Conservation (phyloP, 805 yeast genomes). For the Candida germanica region DNA sequence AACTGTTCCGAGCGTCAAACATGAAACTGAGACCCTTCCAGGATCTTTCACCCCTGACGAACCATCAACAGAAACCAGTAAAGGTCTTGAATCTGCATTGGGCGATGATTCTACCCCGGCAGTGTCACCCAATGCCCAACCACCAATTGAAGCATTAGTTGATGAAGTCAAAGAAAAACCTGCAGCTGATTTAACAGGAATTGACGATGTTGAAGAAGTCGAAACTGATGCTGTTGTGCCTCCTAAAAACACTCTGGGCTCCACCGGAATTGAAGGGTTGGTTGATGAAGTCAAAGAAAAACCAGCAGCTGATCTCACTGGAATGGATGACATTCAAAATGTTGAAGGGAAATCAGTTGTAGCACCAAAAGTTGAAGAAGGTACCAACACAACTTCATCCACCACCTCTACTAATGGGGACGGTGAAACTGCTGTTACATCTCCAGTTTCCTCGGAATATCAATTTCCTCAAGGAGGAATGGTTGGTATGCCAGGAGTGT, state of each 20-base stretch:
- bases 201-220: conserved; percentile 14
- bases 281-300: conserved; percentile 27
- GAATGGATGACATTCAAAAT: conserved; percentile 19
- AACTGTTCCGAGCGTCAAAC: neutral
- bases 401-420: conserved; percentile 35
- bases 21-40: neutral
- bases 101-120: neutral
- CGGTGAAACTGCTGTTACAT: conserved; percentile 46
- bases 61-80: neutral
- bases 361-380: conserved; percentile 22
- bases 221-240: neutral
- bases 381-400: conserved; percentile 33
- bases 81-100: neutral
- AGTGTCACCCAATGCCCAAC: neutral
- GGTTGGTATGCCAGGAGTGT: conserved; percentile 42
- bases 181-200: conserved; percentile 26
- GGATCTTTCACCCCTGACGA: neutral
- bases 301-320: conserved; percentile 28
- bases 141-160: conserved; percentile 16
- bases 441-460: conserved; percentile 49
- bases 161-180: conserved; percentile 28
- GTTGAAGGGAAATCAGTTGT: conserved; percentile 2
- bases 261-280: conserved; percentile 11
- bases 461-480: conserved; percentile 42
- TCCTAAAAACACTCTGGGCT: too few species aligned